These are phyloP conservation scores for Calocera cornea DNA, from an alignment of 768 basidiomycete species.

Conservation along the genomic window DNA sequence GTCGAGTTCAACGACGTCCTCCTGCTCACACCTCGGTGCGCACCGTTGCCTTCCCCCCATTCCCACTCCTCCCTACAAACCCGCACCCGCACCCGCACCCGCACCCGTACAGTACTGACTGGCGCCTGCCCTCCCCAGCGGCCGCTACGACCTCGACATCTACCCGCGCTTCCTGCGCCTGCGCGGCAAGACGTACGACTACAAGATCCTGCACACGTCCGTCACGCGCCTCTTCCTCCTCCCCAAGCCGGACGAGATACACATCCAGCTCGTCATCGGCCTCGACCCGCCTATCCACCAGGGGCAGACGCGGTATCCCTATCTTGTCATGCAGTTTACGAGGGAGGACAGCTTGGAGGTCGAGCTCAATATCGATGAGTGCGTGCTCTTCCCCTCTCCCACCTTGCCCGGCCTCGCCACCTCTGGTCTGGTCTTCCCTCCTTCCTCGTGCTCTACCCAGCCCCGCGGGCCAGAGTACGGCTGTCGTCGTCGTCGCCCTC, in stretches of 20 bases:
- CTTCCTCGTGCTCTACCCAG: too few species aligned
- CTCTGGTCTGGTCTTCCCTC: too few species aligned
- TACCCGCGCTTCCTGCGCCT: conserved; percentile 86
- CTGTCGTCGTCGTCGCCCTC: too few species aligned
- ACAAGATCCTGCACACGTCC: conserved; percentile 84
- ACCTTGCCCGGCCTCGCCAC: too few species aligned
- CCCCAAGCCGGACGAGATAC: conserved; percentile 84
- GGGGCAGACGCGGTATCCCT: conserved; percentile 96
- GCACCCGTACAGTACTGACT: too few species aligned
- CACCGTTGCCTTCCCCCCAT: not conserved
- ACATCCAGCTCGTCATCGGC: conserved; percentile 89
- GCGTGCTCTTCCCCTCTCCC: conserved; percentile 21
- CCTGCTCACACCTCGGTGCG: conserved; percentile 65
- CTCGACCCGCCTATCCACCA: conserved; percentile 89
- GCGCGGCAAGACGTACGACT: conserved; percentile 98
- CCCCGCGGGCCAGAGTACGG: too few species aligned
- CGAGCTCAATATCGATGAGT: conserved; percentile 88
- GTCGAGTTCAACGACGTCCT: conserved; percentile 91
- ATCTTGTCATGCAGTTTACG: conserved; percentile 96
- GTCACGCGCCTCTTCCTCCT: conserved; percentile 83
- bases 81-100: too few species aligned
- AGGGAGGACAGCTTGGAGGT: conserved; percentile 94
- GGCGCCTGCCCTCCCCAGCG: conserved; percentile 34
- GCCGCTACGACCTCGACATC: conserved; percentile 96
- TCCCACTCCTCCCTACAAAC: too few species aligned